Evolutionary conservation across 139 green algal genomes (phyloP).

Genomic region (Chlorella sorokiniana): DNA sequence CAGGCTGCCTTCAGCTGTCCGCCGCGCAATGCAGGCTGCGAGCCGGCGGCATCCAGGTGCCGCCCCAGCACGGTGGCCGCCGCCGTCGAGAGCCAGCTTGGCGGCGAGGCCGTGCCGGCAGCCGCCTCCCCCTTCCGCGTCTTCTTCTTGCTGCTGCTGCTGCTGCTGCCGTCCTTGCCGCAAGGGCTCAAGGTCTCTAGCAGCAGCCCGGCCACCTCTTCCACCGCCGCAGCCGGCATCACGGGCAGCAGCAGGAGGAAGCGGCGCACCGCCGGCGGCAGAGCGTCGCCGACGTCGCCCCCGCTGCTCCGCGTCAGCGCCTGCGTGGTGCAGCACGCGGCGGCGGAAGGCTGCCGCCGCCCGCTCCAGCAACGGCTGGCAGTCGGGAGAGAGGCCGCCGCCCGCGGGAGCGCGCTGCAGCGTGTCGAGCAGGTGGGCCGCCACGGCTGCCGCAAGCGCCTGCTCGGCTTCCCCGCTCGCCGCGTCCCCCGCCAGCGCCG

Average conservation of each 20-base stretch:
- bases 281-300: neutral
- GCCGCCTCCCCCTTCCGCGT: neutral
- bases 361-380: neutral
- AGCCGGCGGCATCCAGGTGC: no score
- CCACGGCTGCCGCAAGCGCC: neutral
- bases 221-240: constrained; percentile 4
- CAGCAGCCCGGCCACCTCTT: neutral
- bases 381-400: neutral
- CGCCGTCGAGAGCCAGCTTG: neutral
- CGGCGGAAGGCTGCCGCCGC: neutral
- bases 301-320: neutral
- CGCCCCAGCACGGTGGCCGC: constrained; percentile 10
- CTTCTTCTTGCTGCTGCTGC: neutral
- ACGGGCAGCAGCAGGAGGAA: constrained; percentile 28
- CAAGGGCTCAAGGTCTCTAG: neutral
- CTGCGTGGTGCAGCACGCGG: neutral
- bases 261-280: neutral
- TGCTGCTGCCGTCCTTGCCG: neutral
- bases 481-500: no score
- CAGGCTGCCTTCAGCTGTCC: constrained; percentile 1
- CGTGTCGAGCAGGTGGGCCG: neutral
- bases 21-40: neutral
- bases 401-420: neutral
- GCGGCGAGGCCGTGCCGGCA: neutral
- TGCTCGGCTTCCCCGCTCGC: no score